Conservation (phyloP, 2,329 filamentous ascomycete species). For the Phyllosticta paracitricarpa region DNA sequence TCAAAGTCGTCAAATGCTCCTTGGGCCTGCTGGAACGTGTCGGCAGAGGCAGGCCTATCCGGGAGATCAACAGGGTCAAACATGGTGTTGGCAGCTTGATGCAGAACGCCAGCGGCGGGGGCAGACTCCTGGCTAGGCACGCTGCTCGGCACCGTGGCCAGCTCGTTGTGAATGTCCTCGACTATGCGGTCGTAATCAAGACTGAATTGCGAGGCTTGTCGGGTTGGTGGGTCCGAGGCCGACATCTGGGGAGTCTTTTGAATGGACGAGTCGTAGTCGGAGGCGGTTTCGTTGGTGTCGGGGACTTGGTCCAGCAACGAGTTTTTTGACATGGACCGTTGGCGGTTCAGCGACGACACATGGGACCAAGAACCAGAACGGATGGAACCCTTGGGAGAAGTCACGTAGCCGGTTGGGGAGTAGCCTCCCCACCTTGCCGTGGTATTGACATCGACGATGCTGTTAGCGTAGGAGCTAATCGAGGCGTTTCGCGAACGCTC, state of each 20-base stretch:
- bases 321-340: conserved; percentile 30
- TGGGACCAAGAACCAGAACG: conserved; percentile 38
- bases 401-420: conserved; percentile 57
- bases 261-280: conserved; percentile 12
- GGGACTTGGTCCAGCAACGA: conserved; percentile 33
- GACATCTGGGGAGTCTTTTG: conserved; percentile 1
- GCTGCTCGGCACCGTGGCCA: conserved; percentile 11
- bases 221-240: background rate
- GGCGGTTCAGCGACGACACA: conserved; percentile 21
- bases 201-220: conserved; percentile 18
- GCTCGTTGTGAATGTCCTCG: conserved; percentile 21
- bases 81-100: conserved; percentile 2
- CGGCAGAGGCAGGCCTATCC: conserved; percentile 42
- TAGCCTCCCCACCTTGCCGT: conserved; percentile 60
- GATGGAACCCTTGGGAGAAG: conserved; percentile 56
- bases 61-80: conserved; percentile 16
- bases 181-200: conserved; percentile 27
- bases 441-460: conserved; percentile 61
- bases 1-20: conserved; percentile 72
- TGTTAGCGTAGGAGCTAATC: conserved; percentile 38
- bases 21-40: conserved; percentile 56
- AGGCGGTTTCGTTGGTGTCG: conserved; percentile 23
- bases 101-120: background rate
- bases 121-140: conserved; percentile 4
- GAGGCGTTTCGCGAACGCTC: conserved; percentile 31